phyloP scores from a whole-genome alignment of 129 eudicot species.

The Centella asiatica region DNA sequence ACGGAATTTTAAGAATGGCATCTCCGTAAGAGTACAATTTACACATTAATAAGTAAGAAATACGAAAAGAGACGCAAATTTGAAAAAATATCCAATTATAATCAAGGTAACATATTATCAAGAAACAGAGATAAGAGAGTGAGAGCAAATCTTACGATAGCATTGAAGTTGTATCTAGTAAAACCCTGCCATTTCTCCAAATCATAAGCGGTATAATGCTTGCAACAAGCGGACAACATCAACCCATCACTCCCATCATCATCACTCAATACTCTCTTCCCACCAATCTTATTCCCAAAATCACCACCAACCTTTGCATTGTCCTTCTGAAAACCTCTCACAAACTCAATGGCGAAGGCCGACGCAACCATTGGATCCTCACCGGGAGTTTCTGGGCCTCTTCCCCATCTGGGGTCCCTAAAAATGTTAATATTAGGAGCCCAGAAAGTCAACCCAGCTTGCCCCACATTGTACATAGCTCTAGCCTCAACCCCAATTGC shows the following conservation, averaged over 20 bases:
- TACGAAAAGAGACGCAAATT: background rate
- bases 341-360: slow-evolving; percentile 56
- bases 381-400: slow-evolving; percentile 96
- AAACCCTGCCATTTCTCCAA: slow-evolving; percentile 68
- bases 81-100: background rate
- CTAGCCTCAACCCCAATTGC: slow-evolving; percentile 67
- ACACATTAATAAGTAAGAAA: background rate
- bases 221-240: slow-evolving; percentile 97
- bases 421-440: slow-evolving; percentile 82
- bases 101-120: background rate
- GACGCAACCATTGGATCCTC: slow-evolving; percentile 80
- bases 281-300: background rate
- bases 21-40: background rate
- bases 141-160: slow-evolving; percentile 41
- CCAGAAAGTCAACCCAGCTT: slow-evolving; percentile 94
- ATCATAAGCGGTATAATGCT: slow-evolving; percentile 93
- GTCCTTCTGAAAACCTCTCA: slow-evolving; percentile 61
- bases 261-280: slow-evolving; percentile 34
- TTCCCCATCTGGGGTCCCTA: slow-evolving; percentile 98
- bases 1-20: no score
- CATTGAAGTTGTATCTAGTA: slow-evolving; percentile 79
- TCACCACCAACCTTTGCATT: slow-evolving; percentile 6
- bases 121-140: background rate
- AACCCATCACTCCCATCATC: slow-evolving; percentile 31
- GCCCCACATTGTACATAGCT: slow-evolving; percentile 84